phyloP scores from a whole-genome alignment of 805 yeast genomes.

The Nakazawaea populi region DNA sequence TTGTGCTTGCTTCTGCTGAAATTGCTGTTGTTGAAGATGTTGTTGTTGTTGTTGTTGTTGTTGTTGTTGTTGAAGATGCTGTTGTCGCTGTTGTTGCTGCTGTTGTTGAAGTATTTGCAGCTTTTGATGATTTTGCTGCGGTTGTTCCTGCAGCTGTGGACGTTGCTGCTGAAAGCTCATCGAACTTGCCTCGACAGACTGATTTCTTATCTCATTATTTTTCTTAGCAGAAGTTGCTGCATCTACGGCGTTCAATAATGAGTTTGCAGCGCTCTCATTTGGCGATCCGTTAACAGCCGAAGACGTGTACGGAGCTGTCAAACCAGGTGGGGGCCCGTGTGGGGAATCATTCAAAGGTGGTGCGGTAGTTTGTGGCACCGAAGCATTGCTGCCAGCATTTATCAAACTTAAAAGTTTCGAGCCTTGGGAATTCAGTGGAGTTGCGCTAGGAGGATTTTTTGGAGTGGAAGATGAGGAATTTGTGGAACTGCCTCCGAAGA shows the following conservation, averaged over 20 bases:
- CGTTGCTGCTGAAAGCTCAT: slow-evolving; percentile 1
- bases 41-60: slow-evolving; percentile 3
- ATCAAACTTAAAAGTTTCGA: slow-evolving; percentile 18
- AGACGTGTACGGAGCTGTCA: neutral
- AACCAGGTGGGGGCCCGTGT: slow-evolving; percentile 17
- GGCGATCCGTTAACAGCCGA: neutral
- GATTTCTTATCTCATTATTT: neutral
- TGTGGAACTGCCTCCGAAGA: slow-evolving; percentile 10
- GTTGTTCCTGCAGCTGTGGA: slow-evolving; percentile 12
- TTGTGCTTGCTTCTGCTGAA: slow-evolving; percentile 9
- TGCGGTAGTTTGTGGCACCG: neutral
- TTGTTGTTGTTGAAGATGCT: slow-evolving; percentile 4
- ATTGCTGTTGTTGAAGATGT: slow-evolving; percentile 4
- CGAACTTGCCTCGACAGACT: neutral
- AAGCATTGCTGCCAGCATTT: slow-evolving; percentile 1
- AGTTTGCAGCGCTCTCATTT: slow-evolving; percentile 2
- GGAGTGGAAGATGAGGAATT: neutral
- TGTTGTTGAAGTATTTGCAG: slow-evolving; percentile 3
- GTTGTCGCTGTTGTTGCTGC: slow-evolving; percentile 10
- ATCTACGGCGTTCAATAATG: slow-evolving; percentile 4
- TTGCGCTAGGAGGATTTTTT: neutral
- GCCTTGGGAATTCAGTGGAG: neutral
- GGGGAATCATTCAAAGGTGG: neutral
- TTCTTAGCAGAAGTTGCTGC: slow-evolving; percentile 1
- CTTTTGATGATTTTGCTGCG: slow-evolving; percentile 11